Conservation (phyloP, 2,329 filamentous ascomycete species). For the Penicillium sp. region DNA sequence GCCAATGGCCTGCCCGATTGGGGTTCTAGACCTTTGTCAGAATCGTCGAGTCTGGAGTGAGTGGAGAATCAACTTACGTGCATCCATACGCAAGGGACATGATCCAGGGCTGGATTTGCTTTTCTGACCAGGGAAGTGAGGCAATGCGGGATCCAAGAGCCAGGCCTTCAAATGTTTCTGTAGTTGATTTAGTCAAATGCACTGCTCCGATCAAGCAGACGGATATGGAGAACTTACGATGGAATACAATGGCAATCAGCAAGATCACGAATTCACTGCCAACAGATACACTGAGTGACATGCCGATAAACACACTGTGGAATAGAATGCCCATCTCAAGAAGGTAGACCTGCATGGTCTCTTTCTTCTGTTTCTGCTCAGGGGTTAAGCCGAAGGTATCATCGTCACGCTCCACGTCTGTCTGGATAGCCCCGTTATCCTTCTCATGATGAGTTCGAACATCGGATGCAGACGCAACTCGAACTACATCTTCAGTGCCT, state of each 20-base stretch:
- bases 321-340: constrained; percentile 77
- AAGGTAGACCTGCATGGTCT: constrained; percentile 69
- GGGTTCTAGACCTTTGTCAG: constrained; percentile 54
- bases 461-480: constrained; percentile 22
- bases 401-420: constrained; percentile 18
- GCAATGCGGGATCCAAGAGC: constrained; percentile 35
- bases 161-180: constrained; percentile 37
- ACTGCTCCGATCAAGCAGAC: not conserved
- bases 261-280: constrained; percentile 35
- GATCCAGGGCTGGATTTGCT: constrained; percentile 53
- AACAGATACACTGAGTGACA: constrained; percentile 35
- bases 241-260: constrained; percentile 35
- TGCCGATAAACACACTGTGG: constrained; percentile 59
- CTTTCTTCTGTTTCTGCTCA: constrained; percentile 54
- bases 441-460: constrained; percentile 11
- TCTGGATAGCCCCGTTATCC: constrained; percentile 12
- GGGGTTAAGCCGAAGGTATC: constrained; percentile 15
- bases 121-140: constrained; percentile 27
- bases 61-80: constrained; percentile 27
- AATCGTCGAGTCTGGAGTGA: not conserved
- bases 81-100: constrained; percentile 75
- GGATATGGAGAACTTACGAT: constrained; percentile 27
- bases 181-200: not conserved
- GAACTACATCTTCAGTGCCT: constrained; percentile 19
- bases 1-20: constrained; percentile 74